Evolutionary conservation across 257 asterid genomes (phyloP).

Genomic region (Nicotiana attenuata): DNA sequence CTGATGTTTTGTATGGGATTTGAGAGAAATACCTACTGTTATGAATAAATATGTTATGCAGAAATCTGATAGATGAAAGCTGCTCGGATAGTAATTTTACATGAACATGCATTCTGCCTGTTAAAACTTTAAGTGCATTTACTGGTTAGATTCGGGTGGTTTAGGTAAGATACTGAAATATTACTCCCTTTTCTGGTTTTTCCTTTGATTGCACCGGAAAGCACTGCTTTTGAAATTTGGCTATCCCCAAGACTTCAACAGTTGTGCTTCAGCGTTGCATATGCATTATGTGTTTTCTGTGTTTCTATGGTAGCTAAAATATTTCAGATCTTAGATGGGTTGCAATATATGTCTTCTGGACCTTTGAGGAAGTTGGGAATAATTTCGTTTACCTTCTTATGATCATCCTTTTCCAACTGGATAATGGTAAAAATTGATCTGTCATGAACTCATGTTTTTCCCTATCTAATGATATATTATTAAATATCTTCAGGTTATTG

Average conservation of each 20-base stretch:
- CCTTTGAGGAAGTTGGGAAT: not conserved
- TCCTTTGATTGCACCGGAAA: not conserved
- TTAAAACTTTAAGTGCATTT: not conserved
- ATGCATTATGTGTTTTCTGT: not conserved
- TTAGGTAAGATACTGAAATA: not conserved
- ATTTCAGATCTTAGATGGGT: not conserved
- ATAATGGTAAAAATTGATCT: not conserved
- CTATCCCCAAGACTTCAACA: not conserved
- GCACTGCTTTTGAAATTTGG: not conserved
- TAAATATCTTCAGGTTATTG: conserved; percentile 65
- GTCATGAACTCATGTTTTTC: not conserved
- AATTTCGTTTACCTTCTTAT: not conserved
- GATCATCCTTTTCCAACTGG: not conserved
- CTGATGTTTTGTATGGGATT: too few relatives aligned
- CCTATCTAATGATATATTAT: conserved; percentile 9
- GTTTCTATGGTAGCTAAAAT: not conserved
- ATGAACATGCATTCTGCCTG: not conserved
- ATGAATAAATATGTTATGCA: too few relatives aligned
- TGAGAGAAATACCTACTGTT: too few relatives aligned
- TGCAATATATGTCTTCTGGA: not conserved
- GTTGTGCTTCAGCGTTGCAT: not conserved
- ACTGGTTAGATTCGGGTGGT: conserved; percentile 4
- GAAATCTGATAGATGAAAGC: too few relatives aligned
- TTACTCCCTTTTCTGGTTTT: not conserved
- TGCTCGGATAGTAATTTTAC: too few relatives aligned